Base-by-base conservation (phyloP, 1,284 basidiomycete genomes). In the Pseudozyma thailandica region DNA sequence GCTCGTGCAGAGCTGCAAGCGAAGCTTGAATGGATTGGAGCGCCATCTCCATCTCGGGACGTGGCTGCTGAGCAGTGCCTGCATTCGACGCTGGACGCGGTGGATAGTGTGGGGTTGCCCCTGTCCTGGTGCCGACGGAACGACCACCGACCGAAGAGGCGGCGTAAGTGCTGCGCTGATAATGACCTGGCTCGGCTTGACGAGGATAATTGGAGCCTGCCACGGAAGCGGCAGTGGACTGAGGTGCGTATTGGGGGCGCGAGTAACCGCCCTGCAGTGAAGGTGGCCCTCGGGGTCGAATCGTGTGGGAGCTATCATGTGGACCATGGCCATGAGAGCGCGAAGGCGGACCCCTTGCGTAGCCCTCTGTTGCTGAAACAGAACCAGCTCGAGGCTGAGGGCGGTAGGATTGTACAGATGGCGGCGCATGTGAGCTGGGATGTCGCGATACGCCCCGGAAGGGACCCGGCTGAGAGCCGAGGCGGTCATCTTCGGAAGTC, bases 21-120 rank as follows among this genome's bases (percentile, higher is more conserved):
- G 94, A 92, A 0, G 90, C 90, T 81, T 98, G 94, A 54, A 94
- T 88, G 68, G 88, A 89, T 81, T 93, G 91, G 12, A 95, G 85
- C 16, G 81, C 77, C 50, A 60, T 51, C 25, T 82, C 80, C 47
- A 81, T 70, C 38, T 81, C 78, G 15, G 59, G 46, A 13, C 68
- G 45, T 15, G 61, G 52, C 30, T 60, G 52, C 9, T 53, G 56
- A 16, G 53, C 48, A 2, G 58, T 60, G 18, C 63, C 70, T 12
- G 73, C 48, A n/a, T 51, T 50, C n/a, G 69, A 61, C 1, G 73
- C 26, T 20, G 64, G 69, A 21, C 57, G 62, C 12, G 63, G 63
- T 30, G 64, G 57, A 26, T 59, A 54, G 10, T 46, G 21, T n/a
- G 51, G 38, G 7, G 35, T 44, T 16, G 61, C 50, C 8, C 51